Evolutionary conservation across 768 basidiomycete genomes (phyloP).

Genomic region (Jaapia argillacea): DNA sequence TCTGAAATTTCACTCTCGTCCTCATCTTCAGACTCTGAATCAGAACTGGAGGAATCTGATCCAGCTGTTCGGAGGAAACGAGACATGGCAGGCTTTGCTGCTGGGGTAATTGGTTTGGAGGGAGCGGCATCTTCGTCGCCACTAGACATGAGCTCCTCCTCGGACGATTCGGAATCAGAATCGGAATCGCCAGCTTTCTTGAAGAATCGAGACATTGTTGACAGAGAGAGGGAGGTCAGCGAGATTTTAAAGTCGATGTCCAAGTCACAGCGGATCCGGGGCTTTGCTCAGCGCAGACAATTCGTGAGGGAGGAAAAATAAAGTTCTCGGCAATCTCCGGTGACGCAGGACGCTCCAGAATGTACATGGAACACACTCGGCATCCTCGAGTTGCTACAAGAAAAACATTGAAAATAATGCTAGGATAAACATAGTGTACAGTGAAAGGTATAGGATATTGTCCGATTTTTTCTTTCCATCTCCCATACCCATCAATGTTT

Average conservation of each 20-base stretch:
- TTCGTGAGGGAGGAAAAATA: neutral
- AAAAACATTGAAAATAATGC: too few relatives aligned
- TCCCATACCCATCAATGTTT: constrained; percentile 7
- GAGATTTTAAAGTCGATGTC: too few relatives aligned
- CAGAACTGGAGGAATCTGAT: constrained; percentile 35
- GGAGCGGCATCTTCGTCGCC: constrained; percentile 53
- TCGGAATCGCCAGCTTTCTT: constrained; percentile 79
- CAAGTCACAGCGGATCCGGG: too few relatives aligned
- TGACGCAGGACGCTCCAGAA: neutral
- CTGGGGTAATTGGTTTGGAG: constrained; percentile 32
- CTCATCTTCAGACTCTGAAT: constrained; percentile 42
- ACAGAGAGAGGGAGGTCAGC: too few relatives aligned
- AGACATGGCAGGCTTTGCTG: constrained; percentile 58
- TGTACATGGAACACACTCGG: too few relatives aligned
- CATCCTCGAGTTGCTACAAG: too few relatives aligned
- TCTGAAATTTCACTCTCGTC: constrained; percentile 39
- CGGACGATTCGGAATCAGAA: constrained; percentile 64
- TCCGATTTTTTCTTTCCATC: neutral
- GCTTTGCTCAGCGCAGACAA: neutral
- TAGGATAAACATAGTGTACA: too few relatives aligned
- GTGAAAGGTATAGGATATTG: too few relatives aligned
- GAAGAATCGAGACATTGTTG: constrained; percentile 80
- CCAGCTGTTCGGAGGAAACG: constrained; percentile 65
- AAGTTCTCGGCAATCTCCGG: neutral
- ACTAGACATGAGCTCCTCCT: constrained; percentile 58